phyloP scores from a whole-genome alignment of 805 yeast genomes.

The Candida vartiovaarae region DNA sequence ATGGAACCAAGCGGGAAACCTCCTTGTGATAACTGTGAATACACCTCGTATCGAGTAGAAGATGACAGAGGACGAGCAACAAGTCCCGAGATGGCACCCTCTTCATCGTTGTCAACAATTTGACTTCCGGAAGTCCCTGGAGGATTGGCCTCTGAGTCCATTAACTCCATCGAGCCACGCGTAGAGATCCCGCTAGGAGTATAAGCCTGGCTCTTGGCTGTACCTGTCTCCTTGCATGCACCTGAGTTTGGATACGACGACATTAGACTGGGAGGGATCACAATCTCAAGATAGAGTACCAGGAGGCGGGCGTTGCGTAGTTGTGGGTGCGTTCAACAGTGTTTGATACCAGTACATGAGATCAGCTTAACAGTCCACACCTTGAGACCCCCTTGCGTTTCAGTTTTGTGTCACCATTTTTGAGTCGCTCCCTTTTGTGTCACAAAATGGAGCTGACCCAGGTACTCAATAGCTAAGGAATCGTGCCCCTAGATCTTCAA shows the following conservation, averaged over 20 bases:
- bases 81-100: slow-evolving; percentile 7
- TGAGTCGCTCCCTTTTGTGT: too few species aligned
- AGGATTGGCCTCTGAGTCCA: background rate
- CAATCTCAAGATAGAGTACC: too few species aligned
- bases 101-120: slow-evolving; percentile 9
- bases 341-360: too few species aligned
- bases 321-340: too few species aligned
- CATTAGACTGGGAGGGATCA: background rate
- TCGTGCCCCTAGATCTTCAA: too few species aligned
- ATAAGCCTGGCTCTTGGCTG: background rate
- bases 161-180: slow-evolving; percentile 5
- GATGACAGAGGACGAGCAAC: slow-evolving; percentile 15
- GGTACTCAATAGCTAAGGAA: too few species aligned
- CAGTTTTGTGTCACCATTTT: too few species aligned
- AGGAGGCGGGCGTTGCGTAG: too few species aligned
- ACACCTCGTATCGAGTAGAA: slow-evolving; percentile 8
- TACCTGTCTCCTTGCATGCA: background rate
- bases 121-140: background rate
- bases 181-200: slow-evolving; percentile 13
- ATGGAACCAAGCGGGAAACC: slow-evolving; percentile 20
- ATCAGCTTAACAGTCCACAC: too few species aligned
- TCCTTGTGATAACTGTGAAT: slow-evolving; percentile 7
- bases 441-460: too few species aligned
- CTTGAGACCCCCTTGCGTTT: too few species aligned
- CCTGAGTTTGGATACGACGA: background rate